Evolutionary conservation across 257 asterid species (phyloP).

Genomic region (Petunia secreta): DNA sequence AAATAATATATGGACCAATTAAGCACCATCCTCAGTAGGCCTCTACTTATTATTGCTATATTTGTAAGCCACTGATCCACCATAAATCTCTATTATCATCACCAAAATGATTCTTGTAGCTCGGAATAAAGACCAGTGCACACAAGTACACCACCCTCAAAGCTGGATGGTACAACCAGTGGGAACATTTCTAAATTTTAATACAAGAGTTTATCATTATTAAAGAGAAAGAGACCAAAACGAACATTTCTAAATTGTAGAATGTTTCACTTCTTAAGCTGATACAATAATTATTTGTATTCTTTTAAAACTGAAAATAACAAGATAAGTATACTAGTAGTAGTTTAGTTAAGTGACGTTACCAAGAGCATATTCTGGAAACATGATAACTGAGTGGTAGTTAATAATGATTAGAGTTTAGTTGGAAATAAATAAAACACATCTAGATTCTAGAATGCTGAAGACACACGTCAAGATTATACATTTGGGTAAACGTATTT

Average conservation of each 20-base stretch:
- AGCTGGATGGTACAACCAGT: background rate
- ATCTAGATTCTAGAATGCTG: background rate
- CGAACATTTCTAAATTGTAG: background rate
- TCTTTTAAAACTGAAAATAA: background rate
- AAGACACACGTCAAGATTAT: background rate
- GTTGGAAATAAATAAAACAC: background rate
- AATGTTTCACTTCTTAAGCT: background rate
- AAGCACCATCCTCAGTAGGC: background rate
- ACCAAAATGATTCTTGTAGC: conserved; percentile 9
- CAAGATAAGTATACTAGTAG: background rate
- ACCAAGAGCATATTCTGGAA: background rate
- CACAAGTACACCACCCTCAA: background rate
- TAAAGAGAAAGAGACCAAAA: background rate
- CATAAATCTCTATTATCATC: conserved; percentile 18
- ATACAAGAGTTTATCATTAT: background rate
- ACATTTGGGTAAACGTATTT: too few relatives aligned
- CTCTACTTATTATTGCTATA: background rate
- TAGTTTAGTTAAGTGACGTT: background rate
- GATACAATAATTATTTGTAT: background rate
- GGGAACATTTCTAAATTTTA: background rate
- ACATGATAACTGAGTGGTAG: conserved; percentile 6
- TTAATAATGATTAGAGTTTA: background rate
- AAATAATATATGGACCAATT: background rate
- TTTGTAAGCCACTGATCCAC: conserved; percentile 1
- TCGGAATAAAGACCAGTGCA: background rate